phyloP scores from a whole-genome alignment of 352 stramenopile species.

The Discostella stelligera region DNA sequence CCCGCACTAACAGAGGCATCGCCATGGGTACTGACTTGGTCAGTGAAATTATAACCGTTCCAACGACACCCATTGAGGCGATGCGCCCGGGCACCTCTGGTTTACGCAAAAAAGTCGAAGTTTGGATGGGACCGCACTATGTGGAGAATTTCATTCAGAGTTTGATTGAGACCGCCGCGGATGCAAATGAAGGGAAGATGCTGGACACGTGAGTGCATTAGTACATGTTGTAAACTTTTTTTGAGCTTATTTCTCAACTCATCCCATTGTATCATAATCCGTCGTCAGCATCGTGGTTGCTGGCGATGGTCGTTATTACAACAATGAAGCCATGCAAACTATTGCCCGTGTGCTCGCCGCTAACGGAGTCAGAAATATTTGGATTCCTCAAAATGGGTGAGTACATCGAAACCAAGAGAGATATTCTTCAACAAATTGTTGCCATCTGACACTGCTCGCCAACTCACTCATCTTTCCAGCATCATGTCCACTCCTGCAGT shows the following conservation, averaged over 20 bases:
- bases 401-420: neutral
- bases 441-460: neutral
- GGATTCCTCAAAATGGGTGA: constrained; percentile 90
- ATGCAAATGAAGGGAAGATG: constrained; percentile 63
- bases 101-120: constrained; percentile 97
- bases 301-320: constrained; percentile 89
- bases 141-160: constrained; percentile 91
- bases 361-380: constrained; percentile 93
- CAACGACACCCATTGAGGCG: constrained; percentile 89
- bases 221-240: constrained; percentile 12
- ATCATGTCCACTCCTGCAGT: constrained; percentile 97
- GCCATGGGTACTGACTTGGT: neutral
- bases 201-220: constrained; percentile 61
- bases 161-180: constrained; percentile 73
- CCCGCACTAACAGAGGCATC: neutral
- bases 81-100: constrained; percentile 97
- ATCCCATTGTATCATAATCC: constrained; percentile 20
- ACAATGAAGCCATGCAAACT: constrained; percentile 90
- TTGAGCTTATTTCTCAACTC: constrained; percentile 3
- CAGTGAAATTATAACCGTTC: constrained; percentile 31
- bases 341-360: constrained; percentile 96
- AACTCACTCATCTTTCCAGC: neutral
- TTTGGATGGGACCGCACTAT: constrained; percentile 89
- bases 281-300: constrained; percentile 91
- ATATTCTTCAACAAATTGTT: neutral